A percentile compares a stretch with the other conserved stretches of the same genome.
These are phyloP conservation scores for Leccinum barrowsii DNA, from an alignment of 768 basidiomycete species.

Conservation along the genomic window DNA sequence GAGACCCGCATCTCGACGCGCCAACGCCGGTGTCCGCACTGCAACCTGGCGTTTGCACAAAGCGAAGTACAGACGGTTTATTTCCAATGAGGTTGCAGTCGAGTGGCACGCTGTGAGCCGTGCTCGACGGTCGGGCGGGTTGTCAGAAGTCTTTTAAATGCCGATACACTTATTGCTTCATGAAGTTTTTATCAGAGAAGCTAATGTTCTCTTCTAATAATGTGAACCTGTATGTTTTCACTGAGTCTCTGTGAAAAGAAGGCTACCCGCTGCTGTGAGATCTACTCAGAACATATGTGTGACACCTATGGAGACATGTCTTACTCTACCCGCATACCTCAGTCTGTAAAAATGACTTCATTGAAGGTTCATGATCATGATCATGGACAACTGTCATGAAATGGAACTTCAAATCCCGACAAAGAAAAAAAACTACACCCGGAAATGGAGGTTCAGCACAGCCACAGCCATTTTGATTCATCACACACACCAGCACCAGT, in stretches of 20 bases:
- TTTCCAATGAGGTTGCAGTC: slow-evolving; percentile 42
- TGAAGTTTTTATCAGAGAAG: neutral
- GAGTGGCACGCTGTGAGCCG: neutral
- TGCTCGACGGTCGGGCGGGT: neutral
- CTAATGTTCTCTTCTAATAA: neutral
- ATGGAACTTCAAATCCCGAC: too few relatives aligned
- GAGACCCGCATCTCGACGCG: slow-evolving; percentile 85
- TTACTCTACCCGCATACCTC: too few relatives aligned
- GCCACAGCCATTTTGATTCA: too few relatives aligned
- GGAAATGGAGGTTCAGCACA: too few relatives aligned
- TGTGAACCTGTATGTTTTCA: neutral
- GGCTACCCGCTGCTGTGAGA: too few relatives aligned
- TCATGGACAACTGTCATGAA: too few relatives aligned
- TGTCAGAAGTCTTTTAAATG: neutral
- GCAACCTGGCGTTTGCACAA: slow-evolving; percentile 75
- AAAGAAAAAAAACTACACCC: too few relatives aligned
- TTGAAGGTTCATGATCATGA: too few relatives aligned
- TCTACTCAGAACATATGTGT: too few relatives aligned
- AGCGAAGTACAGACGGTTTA: slow-evolving; percentile 74
- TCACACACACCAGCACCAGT: too few relatives aligned
- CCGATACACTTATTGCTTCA: neutral
- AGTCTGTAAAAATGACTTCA: too few relatives aligned
- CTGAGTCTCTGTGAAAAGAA: neutral
- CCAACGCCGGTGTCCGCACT: slow-evolving; percentile 92
- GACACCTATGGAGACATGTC: too few relatives aligned